These are phyloP conservation scores for Berberis vulgaris DNA, from an alignment of 164 flowering plant species.

Conservation along the genomic window DNA sequence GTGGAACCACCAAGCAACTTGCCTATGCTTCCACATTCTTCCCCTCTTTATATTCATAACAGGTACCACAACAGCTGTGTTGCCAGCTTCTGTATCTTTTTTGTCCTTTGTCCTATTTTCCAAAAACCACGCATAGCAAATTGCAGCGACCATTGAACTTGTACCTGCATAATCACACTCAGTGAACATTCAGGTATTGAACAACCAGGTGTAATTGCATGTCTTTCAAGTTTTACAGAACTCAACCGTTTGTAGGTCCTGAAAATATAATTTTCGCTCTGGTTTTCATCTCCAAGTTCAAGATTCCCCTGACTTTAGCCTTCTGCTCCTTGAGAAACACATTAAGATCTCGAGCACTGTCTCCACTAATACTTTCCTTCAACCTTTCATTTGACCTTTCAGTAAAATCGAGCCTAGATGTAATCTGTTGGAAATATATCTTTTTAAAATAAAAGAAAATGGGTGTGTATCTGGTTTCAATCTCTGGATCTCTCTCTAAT, in stretches of 20 bases:
- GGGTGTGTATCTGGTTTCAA: too few species aligned
- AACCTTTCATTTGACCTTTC: conserved; percentile 10
- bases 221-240: not conserved
- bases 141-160: conserved; percentile 65
- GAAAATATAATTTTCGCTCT: conserved; percentile 59
- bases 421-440: too few species aligned
- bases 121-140: conserved; percentile 62
- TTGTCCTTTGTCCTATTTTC: conserved; percentile 23
- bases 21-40: conserved; percentile 58
- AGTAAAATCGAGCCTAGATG: conserved; percentile 9
- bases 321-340: conserved; percentile 49
- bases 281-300: conserved; percentile 25
- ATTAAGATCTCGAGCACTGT: conserved; percentile 26
- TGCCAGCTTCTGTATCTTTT: conserved; percentile 8
- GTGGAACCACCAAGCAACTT: conserved; percentile 67
- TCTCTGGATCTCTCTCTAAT: too few species aligned
- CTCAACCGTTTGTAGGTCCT: conserved; percentile 56
- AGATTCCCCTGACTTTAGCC: conserved; percentile 27
- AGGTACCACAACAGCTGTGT: conserved; percentile 36
- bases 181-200: not conserved
- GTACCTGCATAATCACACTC: conserved; percentile 28
- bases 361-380: conserved; percentile 2
- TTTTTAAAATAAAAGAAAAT: too few species aligned
- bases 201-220: not conserved
- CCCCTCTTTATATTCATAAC: conserved; percentile 55